Base-by-base conservation (phyloP, 2,329 filamentous ascomycete species). In the Orbilia oligospora region DNA sequence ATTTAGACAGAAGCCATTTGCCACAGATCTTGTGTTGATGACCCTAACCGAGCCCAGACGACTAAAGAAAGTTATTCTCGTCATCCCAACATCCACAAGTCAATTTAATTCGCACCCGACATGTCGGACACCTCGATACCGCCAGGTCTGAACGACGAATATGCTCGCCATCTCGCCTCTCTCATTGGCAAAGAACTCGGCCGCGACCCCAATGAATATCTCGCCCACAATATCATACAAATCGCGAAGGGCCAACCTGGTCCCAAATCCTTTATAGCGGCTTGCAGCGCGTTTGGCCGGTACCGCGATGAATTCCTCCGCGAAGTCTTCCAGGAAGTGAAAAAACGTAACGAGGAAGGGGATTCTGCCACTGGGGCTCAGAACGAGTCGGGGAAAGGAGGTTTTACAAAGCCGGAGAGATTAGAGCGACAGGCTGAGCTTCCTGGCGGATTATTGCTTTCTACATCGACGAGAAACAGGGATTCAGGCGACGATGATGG, bases 221-320 rank as follows among this genome's bases (percentile, higher is more conserved):
- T 82, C 72, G 81, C 81, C 20, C 73, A 80, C 14, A 82, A 82
- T 53, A 80, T 82, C 41, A 81, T 82, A 22, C 80, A 82, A 46
- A 81, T 82, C 46, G 81, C 81, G 8, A 81, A 80, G 24, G 80
- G 70, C 51, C 81, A 82, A 55, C 81, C 81, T 2, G 81, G 81
- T 24, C 81, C 81, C 6, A 82, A 82, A 72, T 80, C 81, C 5
- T 82, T 82, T 69, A 70, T 81, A 41, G 76, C 79, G 44, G 80
- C 80, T 20, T 82, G 81, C 69, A 81, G 81, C 69, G 80, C 80
- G 56, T 80, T 82, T 63, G 81, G 81, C 24, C 80, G 79, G 20
- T 82, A 82, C 55, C 58, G 56, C 36, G 81, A 82, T 58, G 81
- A 81, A 55, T 82, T 82, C 27, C 79, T 82, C 16, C 80, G 81